These are phyloP conservation scores for Chaetomium globosum DNA, from an alignment of 2,329 filamentous ascomycete genomes.

Conservation along the genomic window DNA sequence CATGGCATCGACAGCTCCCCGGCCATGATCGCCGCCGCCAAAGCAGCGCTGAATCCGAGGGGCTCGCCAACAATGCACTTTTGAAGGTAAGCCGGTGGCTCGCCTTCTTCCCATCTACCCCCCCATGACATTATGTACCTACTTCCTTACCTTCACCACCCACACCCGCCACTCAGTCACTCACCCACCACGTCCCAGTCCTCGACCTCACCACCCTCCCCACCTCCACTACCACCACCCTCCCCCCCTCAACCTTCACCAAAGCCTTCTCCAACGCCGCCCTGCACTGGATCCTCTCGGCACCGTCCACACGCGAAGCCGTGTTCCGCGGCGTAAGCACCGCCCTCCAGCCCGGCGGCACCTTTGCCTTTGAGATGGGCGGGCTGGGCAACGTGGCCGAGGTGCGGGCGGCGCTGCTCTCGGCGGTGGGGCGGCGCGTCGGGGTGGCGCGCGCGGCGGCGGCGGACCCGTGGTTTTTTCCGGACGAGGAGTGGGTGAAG, in stretches of 20 bases:
- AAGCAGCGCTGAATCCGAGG: slow-evolving; percentile 45
- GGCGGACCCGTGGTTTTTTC: slow-evolving; percentile 71
- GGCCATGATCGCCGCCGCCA: slow-evolving; percentile 60
- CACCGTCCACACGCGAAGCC: slow-evolving; percentile 45
- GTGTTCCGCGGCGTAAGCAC: slow-evolving; percentile 59
- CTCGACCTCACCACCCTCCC: slow-evolving; percentile 51
- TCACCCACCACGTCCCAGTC: slow-evolving; percentile 41
- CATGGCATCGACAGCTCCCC: slow-evolving; percentile 62
- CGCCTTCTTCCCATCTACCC: slow-evolving; percentile 2
- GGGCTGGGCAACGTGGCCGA: slow-evolving; percentile 69
- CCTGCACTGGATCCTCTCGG: slow-evolving; percentile 66
- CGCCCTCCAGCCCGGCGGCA: slow-evolving; percentile 58
- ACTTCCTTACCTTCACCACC: too few relatives aligned
- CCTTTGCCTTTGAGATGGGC: slow-evolving; percentile 71
- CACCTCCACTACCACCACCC: slow-evolving; percentile 38
- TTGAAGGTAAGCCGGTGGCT: slow-evolving; percentile 44
- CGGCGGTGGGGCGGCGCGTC: slow-evolving; percentile 55
- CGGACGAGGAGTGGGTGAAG: slow-evolving; percentile 62
- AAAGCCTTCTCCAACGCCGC: slow-evolving; percentile 70
- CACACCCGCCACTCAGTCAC: neutral
- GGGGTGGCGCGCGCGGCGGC: slow-evolving; percentile 53
- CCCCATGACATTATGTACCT: neutral
- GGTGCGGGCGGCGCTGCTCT: slow-evolving; percentile 60
- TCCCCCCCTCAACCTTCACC: slow-evolving; percentile 47
- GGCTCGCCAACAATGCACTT: slow-evolving; percentile 43